These are phyloP conservation scores for Salix exigua DNA, from an alignment of 345 rosid species.

Conservation along the genomic window DNA sequence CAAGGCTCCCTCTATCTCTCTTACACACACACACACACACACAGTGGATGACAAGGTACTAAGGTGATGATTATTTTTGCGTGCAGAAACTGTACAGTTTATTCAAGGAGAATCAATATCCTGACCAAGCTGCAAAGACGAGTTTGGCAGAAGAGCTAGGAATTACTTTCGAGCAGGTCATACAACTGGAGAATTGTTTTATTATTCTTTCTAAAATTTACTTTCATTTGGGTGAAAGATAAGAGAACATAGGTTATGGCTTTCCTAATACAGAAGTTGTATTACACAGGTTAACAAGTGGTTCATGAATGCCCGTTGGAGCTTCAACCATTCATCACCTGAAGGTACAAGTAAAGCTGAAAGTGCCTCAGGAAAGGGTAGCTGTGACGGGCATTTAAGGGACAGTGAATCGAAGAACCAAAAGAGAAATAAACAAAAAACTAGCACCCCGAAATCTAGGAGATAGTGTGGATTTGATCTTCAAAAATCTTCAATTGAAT, in stretches of 20 bases:
- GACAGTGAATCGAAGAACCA: not conserved
- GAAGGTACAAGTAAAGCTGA: constrained; percentile 14
- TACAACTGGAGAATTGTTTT: constrained; percentile 1
- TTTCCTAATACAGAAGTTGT: not conserved
- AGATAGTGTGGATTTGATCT: constrained; percentile 9
- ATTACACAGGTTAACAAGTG: constrained; percentile 65
- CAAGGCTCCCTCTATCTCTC: not conserved
- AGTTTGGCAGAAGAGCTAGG: constrained; percentile 60
- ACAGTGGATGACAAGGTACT: not conserved
- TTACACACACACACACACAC: not conserved
- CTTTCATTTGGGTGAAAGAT: not conserved
- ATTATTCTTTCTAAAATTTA: not conserved
- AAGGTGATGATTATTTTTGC: constrained; percentile 7
- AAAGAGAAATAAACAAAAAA: not conserved
- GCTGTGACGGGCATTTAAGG: constrained; percentile 10
- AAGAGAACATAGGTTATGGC: not conserved
- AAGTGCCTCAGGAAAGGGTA: constrained; percentile 23
- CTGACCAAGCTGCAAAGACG: constrained; percentile 56
- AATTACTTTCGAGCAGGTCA: constrained; percentile 61
- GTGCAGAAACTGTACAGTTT: constrained; percentile 54
- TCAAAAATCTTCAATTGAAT: not conserved
- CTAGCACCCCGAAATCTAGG: not conserved
- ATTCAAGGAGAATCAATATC: constrained; percentile 67
- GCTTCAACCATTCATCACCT: constrained; percentile 40
- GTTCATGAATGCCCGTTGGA: constrained; percentile 83